Evolutionary conservation across 805 yeast genomes (phyloP).

Genomic region (Starmerella khaoyaiensis): DNA sequence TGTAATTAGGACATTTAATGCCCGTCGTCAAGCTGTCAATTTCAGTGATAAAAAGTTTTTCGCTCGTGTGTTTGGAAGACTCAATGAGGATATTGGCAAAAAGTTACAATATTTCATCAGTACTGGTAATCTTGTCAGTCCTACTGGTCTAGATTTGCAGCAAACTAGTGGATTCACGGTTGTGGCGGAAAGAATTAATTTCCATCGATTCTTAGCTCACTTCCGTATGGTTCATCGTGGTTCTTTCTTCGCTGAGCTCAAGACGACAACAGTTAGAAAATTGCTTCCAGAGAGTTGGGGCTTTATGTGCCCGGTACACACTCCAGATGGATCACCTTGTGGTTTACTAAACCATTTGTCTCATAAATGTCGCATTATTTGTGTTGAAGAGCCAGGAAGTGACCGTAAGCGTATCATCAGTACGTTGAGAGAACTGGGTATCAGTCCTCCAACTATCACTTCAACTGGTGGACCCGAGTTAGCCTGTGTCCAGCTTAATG

Average conservation of each 20-base stretch:
- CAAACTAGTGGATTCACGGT: slow-evolving; percentile 97
- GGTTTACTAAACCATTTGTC: slow-evolving; percentile 94
- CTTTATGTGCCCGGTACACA: slow-evolving; percentile 95
- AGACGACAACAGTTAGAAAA: slow-evolving; percentile 94
- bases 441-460: slow-evolving; percentile 69
- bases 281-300: slow-evolving; percentile 98
- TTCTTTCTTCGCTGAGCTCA: slow-evolving; percentile 94
- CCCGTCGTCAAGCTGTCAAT: slow-evolving; percentile 65
- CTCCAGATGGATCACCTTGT: slow-evolving; percentile 99
- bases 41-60: slow-evolving; percentile 77
- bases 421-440: slow-evolving; percentile 57
- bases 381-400: slow-evolving; percentile 27
- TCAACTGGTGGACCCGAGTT: slow-evolving; percentile 76
- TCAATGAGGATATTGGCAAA: slow-evolving; percentile 88
- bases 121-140: slow-evolving; percentile 93
- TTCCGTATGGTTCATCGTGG: slow-evolving; percentile 99
- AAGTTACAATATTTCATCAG: slow-evolving; percentile 88
- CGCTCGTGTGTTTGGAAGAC: slow-evolving; percentile 59
- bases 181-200: slow-evolving; percentile 96
- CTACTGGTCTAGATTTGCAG: slow-evolving; percentile 93
- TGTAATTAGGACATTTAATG: slow-evolving; percentile 68
- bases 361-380: slow-evolving; percentile 82
- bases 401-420: slow-evolving; percentile 18
- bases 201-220: slow-evolving; percentile 94
- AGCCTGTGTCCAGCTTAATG: slow-evolving; percentile 89